Evolutionary conservation across 345 rosid genomes (phyloP).

Genomic region (Moricandia moricandioides): DNA sequence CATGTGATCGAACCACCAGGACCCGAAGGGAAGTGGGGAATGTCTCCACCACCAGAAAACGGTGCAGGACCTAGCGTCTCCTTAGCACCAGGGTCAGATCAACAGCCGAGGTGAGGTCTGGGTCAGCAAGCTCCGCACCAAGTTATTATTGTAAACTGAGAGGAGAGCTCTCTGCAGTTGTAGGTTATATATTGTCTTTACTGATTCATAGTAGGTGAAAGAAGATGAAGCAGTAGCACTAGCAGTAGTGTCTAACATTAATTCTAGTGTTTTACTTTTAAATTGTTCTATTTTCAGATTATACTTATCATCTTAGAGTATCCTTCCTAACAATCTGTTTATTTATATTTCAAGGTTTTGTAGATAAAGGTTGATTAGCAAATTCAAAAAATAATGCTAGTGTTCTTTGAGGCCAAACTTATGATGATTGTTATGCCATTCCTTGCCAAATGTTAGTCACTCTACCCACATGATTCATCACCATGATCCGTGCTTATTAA

Average conservation of each 20-base stretch:
- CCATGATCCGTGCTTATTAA: not conserved
- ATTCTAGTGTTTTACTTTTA: slow-evolving; percentile 18
- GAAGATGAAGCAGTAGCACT: slow-evolving; percentile 4
- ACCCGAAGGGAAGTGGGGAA: slow-evolving; percentile 44
- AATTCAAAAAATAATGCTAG: not conserved
- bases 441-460: no score
- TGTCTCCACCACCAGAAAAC: slow-evolving; percentile 33
- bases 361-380: slow-evolving; percentile 8
- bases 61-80: slow-evolving; percentile 41
- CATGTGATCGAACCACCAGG: slow-evolving; percentile 44
- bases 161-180: slow-evolving; percentile 32
- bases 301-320: slow-evolving; percentile 6
- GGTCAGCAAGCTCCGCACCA: slow-evolving; percentile 19
- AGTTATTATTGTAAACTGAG: slow-evolving; percentile 31
- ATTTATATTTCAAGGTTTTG: slow-evolving; percentile 5
- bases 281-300: not conserved
- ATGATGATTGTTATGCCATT: slow-evolving; percentile 67
- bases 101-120: slow-evolving; percentile 31
- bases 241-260: slow-evolving; percentile 23
- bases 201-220: slow-evolving; percentile 33
- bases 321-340: slow-evolving; percentile 1
- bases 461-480: not conserved
- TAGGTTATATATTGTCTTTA: slow-evolving; percentile 30
- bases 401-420: slow-evolving; percentile 36
- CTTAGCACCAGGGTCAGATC: slow-evolving; percentile 41